phyloP scores from a whole-genome alignment of 2,329 filamentous ascomycete species.

The Neonectria punicea region DNA sequence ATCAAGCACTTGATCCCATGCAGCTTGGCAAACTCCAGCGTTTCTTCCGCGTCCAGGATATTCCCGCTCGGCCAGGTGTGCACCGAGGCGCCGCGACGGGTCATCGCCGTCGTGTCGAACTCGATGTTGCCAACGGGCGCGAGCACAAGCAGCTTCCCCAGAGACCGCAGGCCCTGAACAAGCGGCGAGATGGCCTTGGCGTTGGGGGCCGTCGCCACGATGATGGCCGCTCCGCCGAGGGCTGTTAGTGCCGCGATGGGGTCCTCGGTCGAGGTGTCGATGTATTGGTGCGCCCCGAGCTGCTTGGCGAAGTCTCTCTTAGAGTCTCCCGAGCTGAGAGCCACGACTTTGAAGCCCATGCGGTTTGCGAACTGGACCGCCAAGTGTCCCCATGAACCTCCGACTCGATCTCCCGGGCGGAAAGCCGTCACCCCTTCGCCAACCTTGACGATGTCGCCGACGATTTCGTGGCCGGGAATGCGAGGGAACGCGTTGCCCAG shows the following conservation, averaged over 20 bases:
- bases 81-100: constrained; percentile 64
- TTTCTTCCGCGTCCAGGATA: constrained; percentile 71
- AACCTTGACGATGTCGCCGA: not conserved
- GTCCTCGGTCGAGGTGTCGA: constrained; percentile 64
- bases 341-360: constrained; percentile 80
- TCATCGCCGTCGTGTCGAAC: constrained; percentile 57
- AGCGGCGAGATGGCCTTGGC: constrained; percentile 64
- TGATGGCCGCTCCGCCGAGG: constrained; percentile 70
- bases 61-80: constrained; percentile 73
- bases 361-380: constrained; percentile 79
- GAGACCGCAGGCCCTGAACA: constrained; percentile 61
- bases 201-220: constrained; percentile 72
- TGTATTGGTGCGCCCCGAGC: constrained; percentile 57
- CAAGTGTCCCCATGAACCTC: not conserved
- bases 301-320: constrained; percentile 74
- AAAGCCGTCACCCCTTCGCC: not conserved
- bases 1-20: constrained; percentile 73
- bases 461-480: not conserved
- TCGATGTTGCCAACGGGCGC: constrained; percentile 59
- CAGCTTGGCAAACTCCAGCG: constrained; percentile 70
- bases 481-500: not conserved
- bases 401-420: not conserved
- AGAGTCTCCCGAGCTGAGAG: constrained; percentile 70
- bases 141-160: constrained; percentile 69
- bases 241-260: constrained; percentile 59